phyloP scores from a whole-genome alignment of 768 basidiomycete species.

The Pleurotus tuoliensis region DNA sequence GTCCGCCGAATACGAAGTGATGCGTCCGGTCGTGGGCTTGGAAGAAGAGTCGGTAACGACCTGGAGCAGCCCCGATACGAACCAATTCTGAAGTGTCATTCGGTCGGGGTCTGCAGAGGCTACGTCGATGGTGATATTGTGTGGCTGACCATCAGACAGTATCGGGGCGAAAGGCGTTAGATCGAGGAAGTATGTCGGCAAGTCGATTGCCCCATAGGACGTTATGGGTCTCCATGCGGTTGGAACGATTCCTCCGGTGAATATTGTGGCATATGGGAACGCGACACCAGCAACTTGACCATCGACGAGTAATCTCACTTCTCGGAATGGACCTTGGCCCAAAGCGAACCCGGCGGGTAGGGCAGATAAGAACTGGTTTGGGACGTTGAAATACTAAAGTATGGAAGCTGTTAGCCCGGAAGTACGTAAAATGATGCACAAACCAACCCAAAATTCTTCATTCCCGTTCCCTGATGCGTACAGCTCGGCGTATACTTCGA shows the following conservation, averaged over 20 bases:
- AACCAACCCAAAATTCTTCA: constrained; percentile 71
- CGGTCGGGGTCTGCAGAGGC: constrained; percentile 64
- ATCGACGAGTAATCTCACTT: constrained; percentile 45
- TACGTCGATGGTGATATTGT: constrained; percentile 71
- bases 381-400: constrained; percentile 61
- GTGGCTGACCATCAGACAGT: constrained; percentile 63
- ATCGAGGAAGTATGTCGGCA: constrained; percentile 76
- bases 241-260: constrained; percentile 73
- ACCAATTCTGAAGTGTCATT: constrained; percentile 73
- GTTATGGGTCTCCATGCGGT: constrained; percentile 74
- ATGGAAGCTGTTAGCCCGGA: not conserved
- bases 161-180: constrained; percentile 73
- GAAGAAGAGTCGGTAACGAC: constrained; percentile 63
- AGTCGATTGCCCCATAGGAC: constrained; percentile 71
- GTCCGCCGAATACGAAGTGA: constrained; percentile 52
- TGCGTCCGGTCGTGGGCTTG: constrained; percentile 62
- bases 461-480: constrained; percentile 59
- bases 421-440: not conserved
- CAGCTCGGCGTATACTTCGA: constrained; percentile 65
- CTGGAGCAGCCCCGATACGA: constrained; percentile 67
- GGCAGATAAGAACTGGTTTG: constrained; percentile 52
- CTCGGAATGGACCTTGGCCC: constrained; percentile 47
- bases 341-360: constrained; percentile 44
- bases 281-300: constrained; percentile 42
- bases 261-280: constrained; percentile 58